Evolutionary conservation across 2,329 filamentous ascomycete species (phyloP), one percentile per base, ranked within the genome.

Genomic region (Pleoardoris graminearum): DNA sequence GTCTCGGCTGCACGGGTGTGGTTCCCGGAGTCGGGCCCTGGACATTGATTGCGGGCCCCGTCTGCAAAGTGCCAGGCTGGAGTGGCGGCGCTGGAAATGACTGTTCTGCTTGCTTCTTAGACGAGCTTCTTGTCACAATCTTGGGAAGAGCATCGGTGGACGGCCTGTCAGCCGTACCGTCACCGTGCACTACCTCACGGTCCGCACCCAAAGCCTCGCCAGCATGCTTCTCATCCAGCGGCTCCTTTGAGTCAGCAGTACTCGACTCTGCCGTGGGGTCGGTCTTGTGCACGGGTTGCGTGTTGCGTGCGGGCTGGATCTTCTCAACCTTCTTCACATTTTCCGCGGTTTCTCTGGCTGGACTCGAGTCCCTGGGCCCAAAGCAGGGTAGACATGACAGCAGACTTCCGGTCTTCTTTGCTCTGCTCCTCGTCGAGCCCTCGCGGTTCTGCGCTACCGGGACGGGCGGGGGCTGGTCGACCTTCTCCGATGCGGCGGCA

Each of bases 301-400:
- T 63, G 19, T 71, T 72, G 43, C 73, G 71, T 12, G 63, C 63
- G 7, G 74, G 65, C 37, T 73, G 72, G 17, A 72, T 55, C 48
- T 69, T 73, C 46, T 65, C 68, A 17, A 71, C 65, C 44, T 75
- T 73, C 62, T 78, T 79, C 17, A 73, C 69, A 35, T 76, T 75
- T 56, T 77, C 74, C 22, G 71, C 76, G 33, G 83, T 60, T 39
- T 72, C 66, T 25, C 54, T 62, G 0, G 51, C 29, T 7, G 58
- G 30, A 38, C 83, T 81, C 14, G 80, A 79, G 58, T 82, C 79
- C 57, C 87, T 85, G 44, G 85, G 84, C 35, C 84, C 80, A 70
- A 87, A 90, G 75, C 87, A 90, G 54, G 81, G 84, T 53, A 90
- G 77, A 49, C 90, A 80, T 11, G 76, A 69, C 10, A 79, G 62